phyloP scores from a whole-genome alignment of 805 yeast genomes.

The Monosporozyma solicola region DNA sequence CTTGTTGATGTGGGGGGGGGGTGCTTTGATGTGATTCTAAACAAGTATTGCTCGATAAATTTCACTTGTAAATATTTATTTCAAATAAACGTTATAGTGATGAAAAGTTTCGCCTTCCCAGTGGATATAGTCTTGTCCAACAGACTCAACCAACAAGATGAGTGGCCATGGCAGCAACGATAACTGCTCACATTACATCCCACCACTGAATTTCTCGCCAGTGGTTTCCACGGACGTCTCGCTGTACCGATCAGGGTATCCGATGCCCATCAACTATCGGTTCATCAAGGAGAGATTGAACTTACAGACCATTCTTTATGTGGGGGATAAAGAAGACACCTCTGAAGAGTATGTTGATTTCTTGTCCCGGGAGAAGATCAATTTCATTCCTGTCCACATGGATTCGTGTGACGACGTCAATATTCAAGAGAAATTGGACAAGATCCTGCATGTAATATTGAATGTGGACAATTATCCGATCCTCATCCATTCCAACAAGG shows the following conservation, averaged over 20 bases:
- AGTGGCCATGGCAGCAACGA: neutral
- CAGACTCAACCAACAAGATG: no score
- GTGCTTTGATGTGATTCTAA: no score
- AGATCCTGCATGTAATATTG: conserved; percentile 47
- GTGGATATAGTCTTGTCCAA: no score
- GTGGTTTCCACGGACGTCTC: conserved; percentile 61
- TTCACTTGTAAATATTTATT: no score
- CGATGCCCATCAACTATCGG: conserved; percentile 77
- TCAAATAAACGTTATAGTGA: no score
- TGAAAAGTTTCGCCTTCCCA: no score
- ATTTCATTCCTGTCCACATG: conserved; percentile 54
- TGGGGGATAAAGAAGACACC: conserved; percentile 63
- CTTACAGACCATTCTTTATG: conserved; percentile 70
- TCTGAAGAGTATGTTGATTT: conserved; percentile 56
- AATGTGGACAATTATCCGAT: conserved; percentile 75
- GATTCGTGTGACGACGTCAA: conserved; percentile 71
- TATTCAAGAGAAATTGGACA: conserved; percentile 45
- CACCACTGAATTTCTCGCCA: conserved; percentile 84
- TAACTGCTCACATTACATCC: conserved; percentile 42
- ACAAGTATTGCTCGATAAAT: no score
- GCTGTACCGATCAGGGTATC: conserved; percentile 88
- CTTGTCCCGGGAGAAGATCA: conserved; percentile 45
- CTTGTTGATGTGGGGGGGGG: no score
- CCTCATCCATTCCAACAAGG: conserved; percentile 86
- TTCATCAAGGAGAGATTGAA: conserved; percentile 57